Base-by-base conservation (phyloP, 208 protist species). In the Trypanosoma platydactyli region DNA sequence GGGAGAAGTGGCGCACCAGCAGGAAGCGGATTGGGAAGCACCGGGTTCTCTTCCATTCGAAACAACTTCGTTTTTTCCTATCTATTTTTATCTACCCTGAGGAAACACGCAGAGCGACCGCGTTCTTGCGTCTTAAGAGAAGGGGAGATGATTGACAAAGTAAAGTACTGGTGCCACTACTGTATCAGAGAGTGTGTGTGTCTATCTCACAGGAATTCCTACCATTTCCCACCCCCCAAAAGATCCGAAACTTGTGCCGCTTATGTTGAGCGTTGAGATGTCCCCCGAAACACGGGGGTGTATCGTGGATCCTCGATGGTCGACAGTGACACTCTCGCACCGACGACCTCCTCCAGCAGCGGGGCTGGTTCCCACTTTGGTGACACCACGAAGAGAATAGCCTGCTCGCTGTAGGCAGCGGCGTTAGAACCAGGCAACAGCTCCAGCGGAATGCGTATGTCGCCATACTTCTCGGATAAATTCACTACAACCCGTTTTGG, bases 1-100 rank as follows among this genome's bases (percentile, higher is more conserved):
- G 86, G 60, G 68, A 93, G 85, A 1, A 90, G 53, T 0, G 82
- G 75, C 1, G 77, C 29, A 56, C 29, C 35, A 51, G 33, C 27
- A 35, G 56, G n/a, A 15, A 38, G 35, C n/a, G 58, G 15, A 25
- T 24, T 59, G 18, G 51, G 24, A 18, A 24, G 29, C 7, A 25
- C 51, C 20, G 48, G 38, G 6, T 46, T 25, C 44, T 50, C 52
- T 67, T 20, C 33, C 58, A 67, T 62, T 50, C 1, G 3, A 27
- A 15, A 25, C 6, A 38, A 5, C 27, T 59, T 25, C 24, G 16
- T 9, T 41, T 45, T n/a, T 22, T 33, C 9, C 49, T 57, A 30
- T 51, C 24, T 61, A 20, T 61, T 33, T 35, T 45, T 59, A n/a
- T 58, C 44, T 29, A 29, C 13, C 46, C 18, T 49, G 35, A 59